A percentile compares a stretch with the other conserved stretches of the same genome.
phyloP scores from a whole-genome alignment of 1,139 yeast genomes.

The Meyerozyma smithsonii region DNA sequence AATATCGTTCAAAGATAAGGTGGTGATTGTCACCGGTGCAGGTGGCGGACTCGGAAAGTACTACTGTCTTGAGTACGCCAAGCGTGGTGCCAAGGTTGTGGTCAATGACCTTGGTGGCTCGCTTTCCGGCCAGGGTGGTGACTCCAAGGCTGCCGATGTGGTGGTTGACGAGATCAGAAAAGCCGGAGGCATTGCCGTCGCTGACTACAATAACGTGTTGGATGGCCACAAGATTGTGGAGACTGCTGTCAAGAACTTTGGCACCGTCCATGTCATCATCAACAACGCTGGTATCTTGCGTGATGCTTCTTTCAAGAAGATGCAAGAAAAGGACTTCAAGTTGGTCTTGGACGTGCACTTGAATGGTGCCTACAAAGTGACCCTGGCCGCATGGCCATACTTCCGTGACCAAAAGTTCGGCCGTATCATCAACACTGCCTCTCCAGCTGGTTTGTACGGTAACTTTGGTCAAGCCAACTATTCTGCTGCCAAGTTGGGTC shows the following conservation, averaged over 20 bases:
- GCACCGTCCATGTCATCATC: constrained; percentile 82
- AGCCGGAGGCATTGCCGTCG: constrained; percentile 83
- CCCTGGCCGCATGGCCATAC: constrained; percentile 91
- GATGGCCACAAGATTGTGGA: constrained; percentile 84
- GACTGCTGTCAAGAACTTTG: constrained; percentile 82
- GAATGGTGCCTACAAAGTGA: constrained; percentile 81
- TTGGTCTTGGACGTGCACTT: constrained; percentile 83
- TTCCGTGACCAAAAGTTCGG: constrained; percentile 84
- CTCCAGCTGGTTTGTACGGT: constrained; percentile 96
- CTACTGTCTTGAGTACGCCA: constrained; percentile 83
- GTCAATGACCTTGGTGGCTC: constrained; percentile 94
- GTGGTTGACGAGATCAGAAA: constrained; percentile 80
- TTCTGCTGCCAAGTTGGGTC: constrained; percentile 87
- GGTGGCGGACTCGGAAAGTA: constrained; percentile 95
- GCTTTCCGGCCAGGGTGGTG: constrained; percentile 63
- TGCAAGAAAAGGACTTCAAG: constrained; percentile 76
- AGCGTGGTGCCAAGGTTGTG: constrained; percentile 87
- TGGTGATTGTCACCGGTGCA: constrained; percentile 91
- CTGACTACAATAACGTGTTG: constrained; percentile 88
- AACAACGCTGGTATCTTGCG: constrained; percentile 95
- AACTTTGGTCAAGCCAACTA: constrained; percentile 97
- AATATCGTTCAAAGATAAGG: constrained; percentile 66
- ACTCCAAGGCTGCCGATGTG: constrained; percentile 73
- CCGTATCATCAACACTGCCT: constrained; percentile 83
- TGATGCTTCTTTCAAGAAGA: constrained; percentile 71